Percentiles rank a stretch among this genome's conserved stretches.
Evolutionary conservation across 208 protist species (phyloP).

Genomic region (Leishmania turanica): DNA sequence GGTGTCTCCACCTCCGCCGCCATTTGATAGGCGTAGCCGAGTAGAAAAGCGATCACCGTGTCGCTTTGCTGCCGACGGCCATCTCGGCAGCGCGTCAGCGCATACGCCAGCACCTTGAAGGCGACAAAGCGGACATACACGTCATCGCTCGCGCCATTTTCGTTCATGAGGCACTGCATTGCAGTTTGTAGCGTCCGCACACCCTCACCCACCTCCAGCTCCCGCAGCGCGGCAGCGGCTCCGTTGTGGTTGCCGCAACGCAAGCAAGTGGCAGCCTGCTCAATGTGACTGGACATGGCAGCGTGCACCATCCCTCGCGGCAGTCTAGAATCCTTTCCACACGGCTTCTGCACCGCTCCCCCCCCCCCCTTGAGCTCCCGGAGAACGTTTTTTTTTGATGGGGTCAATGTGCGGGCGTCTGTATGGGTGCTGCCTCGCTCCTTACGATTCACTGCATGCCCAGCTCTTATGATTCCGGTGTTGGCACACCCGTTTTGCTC

Average conservation of each 20-base stretch:
- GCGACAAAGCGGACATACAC: constrained; percentile 72
- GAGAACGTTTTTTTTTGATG: no score
- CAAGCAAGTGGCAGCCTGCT: constrained; percentile 51
- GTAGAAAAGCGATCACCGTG: constrained; percentile 42
- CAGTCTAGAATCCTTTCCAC: background rate
- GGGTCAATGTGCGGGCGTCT: background rate
- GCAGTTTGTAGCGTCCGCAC: constrained; percentile 36
- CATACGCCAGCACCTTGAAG: constrained; percentile 63
- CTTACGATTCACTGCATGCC: background rate
- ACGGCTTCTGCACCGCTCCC: background rate
- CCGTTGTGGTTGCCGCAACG: constrained; percentile 59
- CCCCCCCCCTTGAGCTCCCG: background rate
- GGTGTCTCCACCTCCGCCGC: constrained; percentile 25
- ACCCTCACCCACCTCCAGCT: constrained; percentile 41
- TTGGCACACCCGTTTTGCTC: background rate
- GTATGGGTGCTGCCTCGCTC: background rate
- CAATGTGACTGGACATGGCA: constrained; percentile 26
- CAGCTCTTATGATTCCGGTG: background rate
- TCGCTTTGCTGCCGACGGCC: constrained; percentile 28
- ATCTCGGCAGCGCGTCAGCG: constrained; percentile 39
- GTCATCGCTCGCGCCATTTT: constrained; percentile 15
- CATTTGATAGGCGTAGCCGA: constrained; percentile 40
- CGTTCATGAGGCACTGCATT: constrained; percentile 14
- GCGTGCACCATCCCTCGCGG: background rate
- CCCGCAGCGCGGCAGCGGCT: constrained; percentile 45